phyloP scores from a whole-genome alignment of 768 basidiomycete genomes.

The Amanita phalloides region DNA sequence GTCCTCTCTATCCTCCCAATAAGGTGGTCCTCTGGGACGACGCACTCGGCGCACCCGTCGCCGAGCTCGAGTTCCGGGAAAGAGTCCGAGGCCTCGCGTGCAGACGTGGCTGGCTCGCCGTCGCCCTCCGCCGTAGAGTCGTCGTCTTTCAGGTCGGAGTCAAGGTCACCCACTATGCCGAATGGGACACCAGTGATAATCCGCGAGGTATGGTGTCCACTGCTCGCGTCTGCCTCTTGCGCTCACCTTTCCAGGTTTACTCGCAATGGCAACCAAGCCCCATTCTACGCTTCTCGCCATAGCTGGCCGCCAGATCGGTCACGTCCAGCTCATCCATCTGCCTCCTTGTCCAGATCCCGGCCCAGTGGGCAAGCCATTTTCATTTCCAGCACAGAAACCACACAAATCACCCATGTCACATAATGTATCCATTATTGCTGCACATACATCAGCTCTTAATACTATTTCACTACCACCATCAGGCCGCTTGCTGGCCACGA shows the following conservation, averaged over 20 bases:
- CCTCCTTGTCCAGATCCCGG: conserved; percentile 64
- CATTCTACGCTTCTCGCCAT: conserved; percentile 77
- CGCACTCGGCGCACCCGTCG: conserved; percentile 61
- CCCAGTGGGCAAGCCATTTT: conserved; percentile 43
- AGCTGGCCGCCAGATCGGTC: conserved; percentile 78
- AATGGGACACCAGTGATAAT: conserved; percentile 88
- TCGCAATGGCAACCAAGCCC: conserved; percentile 70
- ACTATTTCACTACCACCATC: conserved; percentile 71
- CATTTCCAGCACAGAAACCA: conserved; percentile 37
- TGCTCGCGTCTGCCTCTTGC: not conserved
- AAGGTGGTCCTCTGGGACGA: conserved; percentile 92
- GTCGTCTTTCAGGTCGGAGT: conserved; percentile 66
- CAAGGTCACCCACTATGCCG: conserved; percentile 49
- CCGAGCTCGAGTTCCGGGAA: conserved; percentile 85
- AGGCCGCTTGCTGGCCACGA: conserved; percentile 73
- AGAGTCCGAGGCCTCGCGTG: conserved; percentile 71
- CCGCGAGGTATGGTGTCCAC: conserved; percentile 45
- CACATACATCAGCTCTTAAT: conserved; percentile 71
- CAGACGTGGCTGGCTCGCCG: conserved; percentile 76
- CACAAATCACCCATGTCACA: conserved; percentile 49
- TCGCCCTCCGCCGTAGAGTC: conserved; percentile 69
- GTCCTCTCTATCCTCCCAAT: conserved; percentile 84
- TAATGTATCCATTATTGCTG: conserved; percentile 71
- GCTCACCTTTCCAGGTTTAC: conserved; percentile 37
- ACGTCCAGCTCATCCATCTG: conserved; percentile 80